Base-by-base conservation (phyloP, 192 early-diverging fungal genomes). In the Coemansia sp. region DNA sequence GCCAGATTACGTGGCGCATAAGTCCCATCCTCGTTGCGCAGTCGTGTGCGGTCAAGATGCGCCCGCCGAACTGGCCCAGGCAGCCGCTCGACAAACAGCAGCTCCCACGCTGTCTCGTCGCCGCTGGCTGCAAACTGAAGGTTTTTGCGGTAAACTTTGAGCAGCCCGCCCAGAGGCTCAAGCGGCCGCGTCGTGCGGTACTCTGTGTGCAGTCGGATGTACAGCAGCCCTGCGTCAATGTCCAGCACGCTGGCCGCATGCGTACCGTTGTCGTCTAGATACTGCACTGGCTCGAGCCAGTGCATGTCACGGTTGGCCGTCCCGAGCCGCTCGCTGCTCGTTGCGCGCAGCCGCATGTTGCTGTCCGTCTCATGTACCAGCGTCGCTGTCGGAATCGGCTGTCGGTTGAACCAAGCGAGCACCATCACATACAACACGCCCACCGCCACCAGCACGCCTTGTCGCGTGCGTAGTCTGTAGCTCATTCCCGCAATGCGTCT, bases 341-440 rank as follows among this genome's bases (percentile, higher is more conserved):
- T 79, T 12, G 43, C 37, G 10, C 76, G 66, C 39, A 79, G 67
- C 59, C 57, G 61, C 25, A 73, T 27, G 15, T 29, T 38, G 38
- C 15, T 57, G 56, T 70, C 68, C 5, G 71, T 70, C 37, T 79
- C 76, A 50, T 79, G 76, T 10, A 79, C 61, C 59, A 79, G 68
- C 43, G 66, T 50, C 12, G 76, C 69, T 3, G 71, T 74, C n/a
- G 76, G 76, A 67, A 79, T 79, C 9, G 76, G 76, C 57, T 79
- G 76, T 19, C 76, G 60, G 53, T 79, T 79, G 55, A 79, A 70
- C 76, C 76, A 79, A 2, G 76, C 76, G 11, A 79, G 64, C n/a
- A 73, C 67, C 45, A 79, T 64, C 58, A 74, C 68, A 19, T 79
- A 79, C 2, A 57, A 65, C 9, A 65, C 37, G n/a, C 76, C 76